These are phyloP conservation scores for Solanum etuberosum DNA, from an alignment of 257 asterid genomes.

Conservation along the genomic window DNA sequence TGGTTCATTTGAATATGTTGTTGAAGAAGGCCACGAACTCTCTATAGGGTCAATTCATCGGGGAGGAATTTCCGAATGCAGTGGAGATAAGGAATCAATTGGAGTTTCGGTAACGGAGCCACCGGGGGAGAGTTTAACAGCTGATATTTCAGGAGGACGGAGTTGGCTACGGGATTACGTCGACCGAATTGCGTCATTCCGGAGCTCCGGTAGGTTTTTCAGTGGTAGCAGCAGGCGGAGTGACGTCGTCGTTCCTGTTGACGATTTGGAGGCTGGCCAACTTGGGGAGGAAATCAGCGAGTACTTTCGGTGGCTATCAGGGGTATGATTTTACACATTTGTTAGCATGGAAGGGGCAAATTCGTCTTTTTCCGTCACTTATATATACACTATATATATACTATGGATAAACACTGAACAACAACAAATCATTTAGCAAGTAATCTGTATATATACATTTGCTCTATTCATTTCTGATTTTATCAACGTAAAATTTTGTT, in stretches of 20 bases:
- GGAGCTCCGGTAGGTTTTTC: slow-evolving; percentile 74
- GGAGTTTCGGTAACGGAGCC: slow-evolving; percentile 30
- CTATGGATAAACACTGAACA: background rate
- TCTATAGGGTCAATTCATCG: slow-evolving; percentile 34
- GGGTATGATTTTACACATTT: slow-evolving; percentile 36
- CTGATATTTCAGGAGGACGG: slow-evolving; percentile 42
- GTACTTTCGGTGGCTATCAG: slow-evolving; percentile 81
- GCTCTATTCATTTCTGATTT: background rate
- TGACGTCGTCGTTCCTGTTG: slow-evolving; percentile 38
- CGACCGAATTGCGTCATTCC: slow-evolving; percentile 46
- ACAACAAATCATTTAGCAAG: slow-evolving; percentile 4
- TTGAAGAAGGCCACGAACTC: slow-evolving; percentile 52
- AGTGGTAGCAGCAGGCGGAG: slow-evolving; percentile 62
- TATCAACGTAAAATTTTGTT: background rate
- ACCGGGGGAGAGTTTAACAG: slow-evolving; percentile 49
- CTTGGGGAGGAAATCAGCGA: slow-evolving; percentile 86
- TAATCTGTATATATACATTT: background rate
- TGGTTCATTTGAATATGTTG: slow-evolving; percentile 71
- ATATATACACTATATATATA: background rate
- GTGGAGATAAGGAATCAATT: slow-evolving; percentile 38
- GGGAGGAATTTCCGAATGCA: slow-evolving; percentile 38
- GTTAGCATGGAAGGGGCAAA: slow-evolving; percentile 12
- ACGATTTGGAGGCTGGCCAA: slow-evolving; percentile 57
- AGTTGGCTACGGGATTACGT: slow-evolving; percentile 76
- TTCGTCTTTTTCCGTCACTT: slow-evolving; percentile 6